Conservation (phyloP, 139 green algal genomes). For the Raphidocelis subcapitata region DNA sequence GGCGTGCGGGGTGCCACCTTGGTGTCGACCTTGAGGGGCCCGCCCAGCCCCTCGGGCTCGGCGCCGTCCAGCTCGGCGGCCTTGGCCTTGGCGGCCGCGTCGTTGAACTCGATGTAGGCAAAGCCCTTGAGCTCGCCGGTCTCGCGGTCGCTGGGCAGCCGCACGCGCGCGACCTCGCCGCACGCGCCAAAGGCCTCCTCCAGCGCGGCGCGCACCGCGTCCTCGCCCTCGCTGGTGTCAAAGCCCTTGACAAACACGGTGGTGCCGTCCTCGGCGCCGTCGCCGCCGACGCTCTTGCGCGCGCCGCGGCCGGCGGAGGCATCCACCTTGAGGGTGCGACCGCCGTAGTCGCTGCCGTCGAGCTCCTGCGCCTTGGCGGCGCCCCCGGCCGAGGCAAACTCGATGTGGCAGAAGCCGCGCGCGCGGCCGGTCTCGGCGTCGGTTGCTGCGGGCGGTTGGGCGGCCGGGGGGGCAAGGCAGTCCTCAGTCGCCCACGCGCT, state of each 20-base stretch:
- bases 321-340: slow-evolving; percentile 61
- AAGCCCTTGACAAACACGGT: slow-evolving; percentile 81
- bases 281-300: slow-evolving; percentile 3
- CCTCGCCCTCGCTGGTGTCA: slow-evolving; percentile 62
- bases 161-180: slow-evolving; percentile 61
- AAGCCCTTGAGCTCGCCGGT: slow-evolving; percentile 70
- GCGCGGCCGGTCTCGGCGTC: slow-evolving; percentile 57
- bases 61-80: slow-evolving; percentile 58
- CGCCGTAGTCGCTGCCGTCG: slow-evolving; percentile 60
- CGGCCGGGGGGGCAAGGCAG: neutral
- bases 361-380: slow-evolving; percentile 50
- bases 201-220: slow-evolving; percentile 61
- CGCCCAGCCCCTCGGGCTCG: slow-evolving; percentile 44
- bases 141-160: slow-evolving; percentile 70
- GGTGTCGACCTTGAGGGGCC: slow-evolving; percentile 60
- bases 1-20: slow-evolving; percentile 42
- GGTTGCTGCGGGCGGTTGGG: slow-evolving; percentile 16
- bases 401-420: slow-evolving; percentile 70
- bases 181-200: slow-evolving; percentile 60
- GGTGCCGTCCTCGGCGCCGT: slow-evolving; percentile 31
- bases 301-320: slow-evolving; percentile 9
- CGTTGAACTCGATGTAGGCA: slow-evolving; percentile 71
- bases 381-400: slow-evolving; percentile 48
- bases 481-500: neutral
- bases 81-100: slow-evolving; percentile 51